phyloP scores from a whole-genome alignment of 169 alveolate species.

The Besnoitia besnoiti region DNA sequence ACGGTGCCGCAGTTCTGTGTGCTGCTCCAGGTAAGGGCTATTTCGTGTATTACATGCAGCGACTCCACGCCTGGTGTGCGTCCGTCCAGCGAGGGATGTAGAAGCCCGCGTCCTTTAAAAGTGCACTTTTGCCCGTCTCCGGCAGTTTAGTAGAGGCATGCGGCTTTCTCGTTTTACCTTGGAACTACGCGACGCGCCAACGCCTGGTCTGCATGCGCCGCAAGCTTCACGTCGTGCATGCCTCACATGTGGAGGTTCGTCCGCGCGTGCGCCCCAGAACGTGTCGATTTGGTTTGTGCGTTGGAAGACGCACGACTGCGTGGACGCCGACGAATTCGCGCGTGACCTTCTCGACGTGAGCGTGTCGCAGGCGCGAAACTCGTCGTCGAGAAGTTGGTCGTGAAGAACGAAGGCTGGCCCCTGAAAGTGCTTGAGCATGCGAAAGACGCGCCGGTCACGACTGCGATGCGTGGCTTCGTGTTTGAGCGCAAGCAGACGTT shows the following conservation, averaged over 20 bases:
- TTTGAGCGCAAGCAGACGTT: constrained; percentile 3
- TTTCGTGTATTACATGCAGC: too few relatives aligned
- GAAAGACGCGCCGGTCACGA: not conserved
- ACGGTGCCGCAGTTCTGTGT: constrained; percentile 60
- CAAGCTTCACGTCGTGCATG: too few relatives aligned
- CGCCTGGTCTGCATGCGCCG: too few relatives aligned
- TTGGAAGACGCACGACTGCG: too few relatives aligned
- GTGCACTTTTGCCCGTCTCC: not conserved
- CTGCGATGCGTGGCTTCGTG: constrained; percentile 33
- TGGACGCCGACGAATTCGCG: too few relatives aligned
- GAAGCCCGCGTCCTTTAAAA: not conserved
- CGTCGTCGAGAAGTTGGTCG: constrained; percentile 34
- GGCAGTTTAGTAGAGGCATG: not conserved
- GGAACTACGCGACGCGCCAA: too few relatives aligned
- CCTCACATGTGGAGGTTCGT: too few relatives aligned
- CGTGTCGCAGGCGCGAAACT: constrained; percentile 34
- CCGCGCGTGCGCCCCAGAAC: too few relatives aligned
- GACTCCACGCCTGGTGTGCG: not conserved
- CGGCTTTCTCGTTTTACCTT: not conserved
- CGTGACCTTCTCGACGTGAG: too few relatives aligned
- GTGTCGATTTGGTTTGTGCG: too few relatives aligned
- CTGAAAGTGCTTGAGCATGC: not conserved
- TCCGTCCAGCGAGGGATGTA: too few relatives aligned
- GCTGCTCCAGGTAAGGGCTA: constrained; percentile 61
- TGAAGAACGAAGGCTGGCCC: constrained; percentile 54